Base-by-base conservation (phyloP, 257 asterid genomes). In the Forsythia suspensa region DNA sequence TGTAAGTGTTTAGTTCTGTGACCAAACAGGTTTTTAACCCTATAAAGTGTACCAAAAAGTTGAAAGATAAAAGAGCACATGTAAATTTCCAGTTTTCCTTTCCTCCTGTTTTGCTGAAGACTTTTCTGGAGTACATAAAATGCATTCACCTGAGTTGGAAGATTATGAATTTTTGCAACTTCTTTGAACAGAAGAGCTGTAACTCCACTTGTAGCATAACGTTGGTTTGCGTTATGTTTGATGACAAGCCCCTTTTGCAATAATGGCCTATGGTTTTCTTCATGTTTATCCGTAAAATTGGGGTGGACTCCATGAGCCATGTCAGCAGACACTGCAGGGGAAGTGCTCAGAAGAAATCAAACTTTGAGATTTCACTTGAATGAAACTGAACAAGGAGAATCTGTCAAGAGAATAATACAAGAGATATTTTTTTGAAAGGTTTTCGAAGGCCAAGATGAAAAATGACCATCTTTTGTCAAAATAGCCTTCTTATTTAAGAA, bases 221-320 rank as follows among this genome's bases (percentile, higher is more conserved):
- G 93, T 74, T 96, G 98, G 81, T 94, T 96, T 70, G 99, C 98
- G 80, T 96, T 94, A 80, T 96, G 98, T 92, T 96, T 96, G 87
- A 94, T 94, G 24, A 96, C 97, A 79, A 96, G 96, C 75, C 99
- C 99, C 89, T 89, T 96, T 70, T 90, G 97, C 90, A 96, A 85
- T 87, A 94, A 71, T 2, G 98, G 99, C 15, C 94, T 93, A 76
- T 94, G 98, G 84, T 94, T 88, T 76, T 96, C 99, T 85, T 96
- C 98, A 81, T 96, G 97, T 86, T 92, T 92, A 80, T 96, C 97
- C 69, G 42, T 72, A 80, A 87, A 96, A 86, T 92, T 92, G 78
- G 99, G 98, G 86, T 94, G 98, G 81, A 94, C 99, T 82, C 97
- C 98, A 84, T 94, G 99, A 79, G 99, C 98, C 99, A 96, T 96